Evolutionary conservation across 2,329 filamentous ascomycete species (phyloP).

Genomic region (Clonostachys chloroleuca): DNA sequence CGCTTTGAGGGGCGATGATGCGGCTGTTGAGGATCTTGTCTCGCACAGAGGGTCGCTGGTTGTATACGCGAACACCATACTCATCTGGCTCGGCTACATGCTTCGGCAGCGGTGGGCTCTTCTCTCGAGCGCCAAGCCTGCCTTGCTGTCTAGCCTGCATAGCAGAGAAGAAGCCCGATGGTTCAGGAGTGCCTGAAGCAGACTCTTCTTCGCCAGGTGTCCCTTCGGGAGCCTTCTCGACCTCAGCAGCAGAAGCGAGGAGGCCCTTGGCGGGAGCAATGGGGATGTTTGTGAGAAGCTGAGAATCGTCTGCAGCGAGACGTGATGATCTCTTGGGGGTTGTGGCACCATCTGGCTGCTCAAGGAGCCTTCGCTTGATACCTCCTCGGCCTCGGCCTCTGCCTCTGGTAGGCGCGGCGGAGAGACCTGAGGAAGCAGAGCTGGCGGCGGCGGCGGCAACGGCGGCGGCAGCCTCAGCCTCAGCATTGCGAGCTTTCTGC

Average conservation of each 20-base stretch:
- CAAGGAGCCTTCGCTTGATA: constrained; percentile 46
- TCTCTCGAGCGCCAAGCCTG: constrained; percentile 24
- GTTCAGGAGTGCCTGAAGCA: constrained; percentile 26
- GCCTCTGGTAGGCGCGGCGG: constrained; percentile 23
- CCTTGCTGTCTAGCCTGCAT: constrained; percentile 15
- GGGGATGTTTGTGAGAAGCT: constrained; percentile 15
- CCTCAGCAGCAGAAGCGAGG: constrained; percentile 30
- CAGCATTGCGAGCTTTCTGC: constrained; percentile 26
- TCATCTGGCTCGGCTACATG: constrained; percentile 42
- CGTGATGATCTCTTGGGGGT: constrained; percentile 41
- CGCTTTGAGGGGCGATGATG: constrained; percentile 40
- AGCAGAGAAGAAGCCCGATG: constrained; percentile 12
- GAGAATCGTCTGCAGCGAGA: constrained; percentile 18
- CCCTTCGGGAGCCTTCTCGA: constrained; percentile 24
- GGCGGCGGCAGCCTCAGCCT: constrained; percentile 25
- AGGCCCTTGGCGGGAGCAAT: constrained; percentile 30
- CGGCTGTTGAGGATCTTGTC: constrained; percentile 46
- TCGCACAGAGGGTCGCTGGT: constrained; percentile 30
- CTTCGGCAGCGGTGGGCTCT: constrained; percentile 30
- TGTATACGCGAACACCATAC: constrained; percentile 42
- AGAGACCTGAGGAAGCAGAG: not conserved
- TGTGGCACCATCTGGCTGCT: constrained; percentile 42
- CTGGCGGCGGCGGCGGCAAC: constrained; percentile 14
- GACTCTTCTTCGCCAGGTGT: constrained; percentile 26
- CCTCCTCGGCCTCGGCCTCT: constrained; percentile 24